Evolutionary conservation across 1,284 basidiomycete genomes (phyloP).

Genomic region (Cyathus olla): DNA sequence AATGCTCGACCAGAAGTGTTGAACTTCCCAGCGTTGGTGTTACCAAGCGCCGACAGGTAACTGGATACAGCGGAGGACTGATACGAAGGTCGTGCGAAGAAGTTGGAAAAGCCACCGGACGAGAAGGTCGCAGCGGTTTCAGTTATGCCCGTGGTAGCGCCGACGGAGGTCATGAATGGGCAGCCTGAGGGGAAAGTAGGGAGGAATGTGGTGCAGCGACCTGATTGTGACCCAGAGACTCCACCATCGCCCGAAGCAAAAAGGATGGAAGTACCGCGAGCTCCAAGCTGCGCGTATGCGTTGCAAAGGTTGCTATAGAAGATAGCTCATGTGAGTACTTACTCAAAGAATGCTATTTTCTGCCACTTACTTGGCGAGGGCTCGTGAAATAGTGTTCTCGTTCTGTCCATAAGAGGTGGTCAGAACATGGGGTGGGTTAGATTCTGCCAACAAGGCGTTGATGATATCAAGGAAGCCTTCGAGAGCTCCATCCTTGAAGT

Average conservation of each 20-base stretch:
- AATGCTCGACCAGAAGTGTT: slow-evolving; percentile 26
- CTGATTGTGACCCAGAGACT: slow-evolving; percentile 13
- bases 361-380: slow-evolving; percentile 20
- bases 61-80: slow-evolving; percentile 40
- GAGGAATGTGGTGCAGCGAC: slow-evolving; percentile 38
- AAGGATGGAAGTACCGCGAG: slow-evolving; percentile 52
- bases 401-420: slow-evolving; percentile 38
- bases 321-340: not conserved
- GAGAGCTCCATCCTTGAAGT: slow-evolving; percentile 30
- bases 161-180: slow-evolving; percentile 49
- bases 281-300: slow-evolving; percentile 33
- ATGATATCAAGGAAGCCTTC: slow-evolving; percentile 46
- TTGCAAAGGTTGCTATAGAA: slow-evolving; percentile 27
- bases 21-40: slow-evolving; percentile 37
- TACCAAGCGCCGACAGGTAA: slow-evolving; percentile 42
- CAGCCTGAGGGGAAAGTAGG: slow-evolving; percentile 49
- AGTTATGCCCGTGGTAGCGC: slow-evolving; percentile 32
- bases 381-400: slow-evolving; percentile 26
- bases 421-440: slow-evolving; percentile 33
- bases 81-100: slow-evolving; percentile 41
- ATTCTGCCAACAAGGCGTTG: slow-evolving; percentile 34
- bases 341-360: not conserved
- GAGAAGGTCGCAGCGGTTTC: slow-evolving; percentile 37
- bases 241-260: slow-evolving; percentile 45
- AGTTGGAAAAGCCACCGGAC: slow-evolving; percentile 48